Evolutionary conservation across 805 yeast species (phyloP).

Genomic region (Saccharomyces eubayanus): DNA sequence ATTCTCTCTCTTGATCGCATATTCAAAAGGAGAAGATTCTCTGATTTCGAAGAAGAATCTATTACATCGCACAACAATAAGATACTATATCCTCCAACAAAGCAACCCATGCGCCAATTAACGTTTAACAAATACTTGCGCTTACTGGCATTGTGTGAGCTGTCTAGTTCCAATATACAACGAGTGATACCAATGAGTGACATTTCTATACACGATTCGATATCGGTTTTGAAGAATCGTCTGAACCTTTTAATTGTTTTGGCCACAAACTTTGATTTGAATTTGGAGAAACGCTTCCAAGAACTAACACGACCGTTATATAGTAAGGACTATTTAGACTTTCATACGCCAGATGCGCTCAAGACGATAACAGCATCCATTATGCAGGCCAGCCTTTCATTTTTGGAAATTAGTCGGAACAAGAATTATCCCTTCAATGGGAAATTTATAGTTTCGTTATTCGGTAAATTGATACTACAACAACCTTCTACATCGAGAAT

Average conservation of each 20-base stretch:
- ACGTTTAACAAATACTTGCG: constrained; percentile 21
- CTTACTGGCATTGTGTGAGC: constrained; percentile 7
- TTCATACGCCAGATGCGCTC: neutral
- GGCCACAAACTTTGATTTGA: constrained; percentile 14
- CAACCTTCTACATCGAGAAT: neutral
- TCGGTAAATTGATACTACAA: constrained; percentile 5
- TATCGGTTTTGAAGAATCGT: constrained; percentile 22
- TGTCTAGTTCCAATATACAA: constrained; percentile 17
- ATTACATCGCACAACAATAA: constrained; percentile 3
- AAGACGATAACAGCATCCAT: neutral
- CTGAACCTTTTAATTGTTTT: constrained; percentile 21
- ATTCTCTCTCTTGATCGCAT: constrained; percentile 33
- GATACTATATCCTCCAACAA: constrained; percentile 5
- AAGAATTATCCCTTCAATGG: constrained; percentile 13
- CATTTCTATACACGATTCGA: constrained; percentile 11
- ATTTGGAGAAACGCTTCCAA: constrained; percentile 18
- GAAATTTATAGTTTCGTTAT: constrained; percentile 4
- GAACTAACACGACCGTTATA: constrained; percentile 16
- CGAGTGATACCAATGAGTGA: constrained; percentile 26
- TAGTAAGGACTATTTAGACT: constrained; percentile 1
- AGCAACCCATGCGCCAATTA: constrained; percentile 2
- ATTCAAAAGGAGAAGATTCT: constrained; percentile 22
- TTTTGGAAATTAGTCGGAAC: neutral
- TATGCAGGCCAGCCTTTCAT: neutral
- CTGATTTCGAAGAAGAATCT: constrained; percentile 22